Evolutionary conservation across 352 stramenopile genomes (phyloP), one percentile per base, ranked within the genome.

Genomic region (Globisporangium cystogenes): DNA sequence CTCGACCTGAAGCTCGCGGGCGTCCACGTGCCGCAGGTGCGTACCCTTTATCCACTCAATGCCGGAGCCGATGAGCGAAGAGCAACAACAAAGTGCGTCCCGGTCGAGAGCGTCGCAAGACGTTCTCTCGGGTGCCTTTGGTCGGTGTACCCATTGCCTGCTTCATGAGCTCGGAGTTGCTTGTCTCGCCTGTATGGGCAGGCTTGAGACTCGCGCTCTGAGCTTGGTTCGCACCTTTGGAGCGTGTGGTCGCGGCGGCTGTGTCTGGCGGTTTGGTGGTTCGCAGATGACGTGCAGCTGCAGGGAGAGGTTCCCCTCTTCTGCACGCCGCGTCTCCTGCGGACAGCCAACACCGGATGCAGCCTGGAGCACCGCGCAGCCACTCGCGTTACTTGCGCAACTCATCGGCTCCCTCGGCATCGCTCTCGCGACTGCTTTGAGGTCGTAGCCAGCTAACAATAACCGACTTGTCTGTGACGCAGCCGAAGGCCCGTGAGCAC

Each of bases 1-100:
- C 80, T 99, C 48, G 86, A 97, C 76, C 86, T 97, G 54, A 96
- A 96, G 74, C 71, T 97, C 60, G 69, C 87, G 36, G 87, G 87
- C 53, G 82, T 97, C 64, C 83, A 88, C 75, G 82, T 91, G 65
- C 81, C 82, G 59, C 82, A 93, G 84, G 84, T 94, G 90, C 62
- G 81, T 39, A 44, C 53, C 14, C 7, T 43, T n/a, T 56, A n/a
- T n/a, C n/a, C 35, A 60, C 49, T 54, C 76, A 91, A 91, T 91
- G 81, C 81, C 74, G 81, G 81, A 91, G 78, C 81, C 76, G 77
- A 87, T 80, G 71, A 80, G 60, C 54, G n/a, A 67, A 56, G 15
- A 46, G 39, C 51, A 63, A 36, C 54, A 58, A 55, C 45, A 60
- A 44, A 53, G 46, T 29, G 45, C 37, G 48, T 37, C 31, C 45